These are phyloP conservation scores for Seminavis robusta DNA, from an alignment of 108 stramenopile species.

Conservation along the genomic window DNA sequence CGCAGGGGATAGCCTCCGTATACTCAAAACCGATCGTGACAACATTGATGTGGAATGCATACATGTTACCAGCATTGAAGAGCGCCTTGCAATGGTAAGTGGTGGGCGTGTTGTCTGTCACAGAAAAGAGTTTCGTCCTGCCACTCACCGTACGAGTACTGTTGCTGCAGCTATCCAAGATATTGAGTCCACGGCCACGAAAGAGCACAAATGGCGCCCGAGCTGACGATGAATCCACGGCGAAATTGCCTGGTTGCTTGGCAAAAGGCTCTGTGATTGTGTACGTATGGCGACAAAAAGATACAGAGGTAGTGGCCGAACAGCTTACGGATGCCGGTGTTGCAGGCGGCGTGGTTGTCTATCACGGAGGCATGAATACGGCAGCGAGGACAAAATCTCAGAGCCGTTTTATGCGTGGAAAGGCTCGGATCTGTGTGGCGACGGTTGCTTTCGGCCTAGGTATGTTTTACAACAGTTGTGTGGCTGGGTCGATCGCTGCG, in stretches of 20 bases:
- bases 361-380: slow-evolving; percentile 89
- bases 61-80: slow-evolving; percentile 55
- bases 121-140: background rate
- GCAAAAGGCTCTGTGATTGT: slow-evolving; percentile 80
- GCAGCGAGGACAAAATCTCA: slow-evolving; percentile 66
- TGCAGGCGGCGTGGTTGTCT: slow-evolving; percentile 68
- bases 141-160: background rate
- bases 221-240: background rate
- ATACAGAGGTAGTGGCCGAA: slow-evolving; percentile 86
- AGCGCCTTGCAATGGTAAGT: slow-evolving; percentile 59
- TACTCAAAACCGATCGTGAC: slow-evolving; percentile 70
- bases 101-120: background rate
- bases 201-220: background rate
- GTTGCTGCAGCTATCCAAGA: slow-evolving; percentile 41
- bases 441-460: slow-evolving; percentile 98
- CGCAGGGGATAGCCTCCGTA: slow-evolving; percentile 40
- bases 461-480: too few relatives aligned
- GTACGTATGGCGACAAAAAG: slow-evolving; percentile 88
- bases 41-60: slow-evolving; percentile 78
- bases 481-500: too few relatives aligned
- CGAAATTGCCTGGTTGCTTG: slow-evolving; percentile 41
- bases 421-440: slow-evolving; percentile 87
- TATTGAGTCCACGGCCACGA: slow-evolving; percentile 33
- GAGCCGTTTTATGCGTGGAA: slow-evolving; percentile 82
- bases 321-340: slow-evolving; percentile 57